These are phyloP conservation scores for Acorus gramineus DNA, from an alignment of 106 monocot genomes.

Conservation along the genomic window DNA sequence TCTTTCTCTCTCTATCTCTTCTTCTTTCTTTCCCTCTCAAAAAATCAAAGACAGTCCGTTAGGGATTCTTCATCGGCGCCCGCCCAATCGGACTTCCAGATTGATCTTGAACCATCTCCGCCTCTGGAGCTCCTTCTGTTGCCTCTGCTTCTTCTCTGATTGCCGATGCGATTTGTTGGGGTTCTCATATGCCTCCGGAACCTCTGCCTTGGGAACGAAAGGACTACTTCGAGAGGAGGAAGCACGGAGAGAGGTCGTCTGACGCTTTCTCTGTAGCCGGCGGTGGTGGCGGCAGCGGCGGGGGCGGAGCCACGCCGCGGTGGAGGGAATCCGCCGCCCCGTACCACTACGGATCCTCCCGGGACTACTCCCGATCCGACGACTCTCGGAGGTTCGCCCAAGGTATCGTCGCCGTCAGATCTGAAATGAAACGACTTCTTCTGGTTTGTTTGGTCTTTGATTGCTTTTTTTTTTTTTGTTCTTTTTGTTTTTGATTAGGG, in stretches of 20 bases:
- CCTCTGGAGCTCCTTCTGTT: not conserved
- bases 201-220: slow-evolving; percentile 65
- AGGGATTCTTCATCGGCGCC: not conserved
- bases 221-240: slow-evolving; percentile 58
- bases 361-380: slow-evolving; percentile 29
- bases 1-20: slow-evolving; percentile 4
- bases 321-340: slow-evolving; percentile 41
- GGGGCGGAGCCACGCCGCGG: slow-evolving; percentile 13
- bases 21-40: not conserved
- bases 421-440: slow-evolving; percentile 3
- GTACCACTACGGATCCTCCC: slow-evolving; percentile 16
- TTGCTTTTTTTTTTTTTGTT: not conserved
- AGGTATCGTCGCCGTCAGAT: slow-evolving; percentile 27
- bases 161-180: not conserved
- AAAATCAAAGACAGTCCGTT: not conserved
- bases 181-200: slow-evolving; percentile 74
- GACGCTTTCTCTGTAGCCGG: slow-evolving; percentile 25
- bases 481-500: slow-evolving; percentile 26
- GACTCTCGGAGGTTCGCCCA: slow-evolving; percentile 53
- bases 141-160: not conserved
- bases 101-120: not conserved
- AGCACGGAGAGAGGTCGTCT: slow-evolving; percentile 31
- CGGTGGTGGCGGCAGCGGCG: slow-evolving; percentile 9
- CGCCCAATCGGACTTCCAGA: not conserved
- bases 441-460: not conserved